Percentiles rank a stretch among this genome's conserved stretches.
phyloP scores from a whole-genome alignment of 345 rosid genomes.

The Citrus sp. region DNA sequence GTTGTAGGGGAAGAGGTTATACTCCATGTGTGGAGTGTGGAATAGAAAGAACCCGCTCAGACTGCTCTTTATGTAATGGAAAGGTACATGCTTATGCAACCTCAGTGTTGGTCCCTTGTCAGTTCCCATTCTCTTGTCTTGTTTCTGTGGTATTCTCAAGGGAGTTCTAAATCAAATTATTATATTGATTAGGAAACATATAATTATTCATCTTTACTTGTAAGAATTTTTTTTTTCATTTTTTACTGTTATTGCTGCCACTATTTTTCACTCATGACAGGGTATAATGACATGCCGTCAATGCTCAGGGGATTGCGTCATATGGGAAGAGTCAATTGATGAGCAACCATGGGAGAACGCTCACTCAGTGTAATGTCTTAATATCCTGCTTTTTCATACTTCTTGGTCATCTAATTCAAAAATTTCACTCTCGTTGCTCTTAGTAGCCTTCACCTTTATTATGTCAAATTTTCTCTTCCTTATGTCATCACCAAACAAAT shows the following conservation, averaged over 20 bases:
- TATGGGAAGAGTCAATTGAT: conserved; percentile 94
- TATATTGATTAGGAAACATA: neutral
- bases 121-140: neutral
- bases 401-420: neutral
- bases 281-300: conserved; percentile 75
- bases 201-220: neutral
- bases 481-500: neutral
- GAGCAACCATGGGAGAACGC: conserved; percentile 98
- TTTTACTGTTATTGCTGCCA: neutral
- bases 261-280: conserved; percentile 28
- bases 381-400: neutral
- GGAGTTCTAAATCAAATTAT: neutral
- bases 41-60: conserved; percentile 63
- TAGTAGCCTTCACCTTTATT: neutral
- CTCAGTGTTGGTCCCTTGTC: neutral
- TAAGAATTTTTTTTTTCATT: neutral
- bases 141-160: neutral
- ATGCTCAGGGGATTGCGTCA: conserved; percentile 87
- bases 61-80: conserved; percentile 76
- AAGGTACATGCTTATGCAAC: conserved; percentile 42
- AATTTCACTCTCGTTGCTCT: neutral
- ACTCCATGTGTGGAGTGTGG: conserved; percentile 84
- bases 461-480: neutral
- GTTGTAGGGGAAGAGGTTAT: conserved; percentile 93
- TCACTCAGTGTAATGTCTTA: conserved; percentile 56